phyloP scores from a whole-genome alignment of 345 rosid genomes.

The Eucalyptus grandis region DNA sequence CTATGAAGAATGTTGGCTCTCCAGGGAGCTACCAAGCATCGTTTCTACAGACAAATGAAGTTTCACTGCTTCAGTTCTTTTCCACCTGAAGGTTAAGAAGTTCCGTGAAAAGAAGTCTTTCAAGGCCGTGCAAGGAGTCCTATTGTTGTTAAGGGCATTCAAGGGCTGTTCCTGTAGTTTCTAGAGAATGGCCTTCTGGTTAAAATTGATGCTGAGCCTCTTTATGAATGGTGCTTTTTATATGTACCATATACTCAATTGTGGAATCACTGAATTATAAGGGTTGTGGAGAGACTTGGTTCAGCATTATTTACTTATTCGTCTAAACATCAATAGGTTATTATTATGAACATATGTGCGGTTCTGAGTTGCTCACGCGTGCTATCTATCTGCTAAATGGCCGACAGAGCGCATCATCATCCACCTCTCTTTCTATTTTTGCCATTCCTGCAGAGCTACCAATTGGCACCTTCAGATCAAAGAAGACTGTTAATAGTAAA shows the following conservation, averaged over 20 bases:
- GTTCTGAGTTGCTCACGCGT: neutral
- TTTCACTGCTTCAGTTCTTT: slow-evolving; percentile 40
- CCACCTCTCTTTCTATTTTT: neutral
- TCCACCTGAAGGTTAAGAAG: slow-evolving; percentile 26
- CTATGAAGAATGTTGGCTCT: slow-evolving; percentile 56
- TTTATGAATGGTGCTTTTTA: neutral
- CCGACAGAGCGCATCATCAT: accelerated
- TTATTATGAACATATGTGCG: neutral
- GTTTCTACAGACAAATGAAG: slow-evolving; percentile 27
- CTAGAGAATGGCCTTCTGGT: neutral
- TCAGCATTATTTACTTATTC: neutral
- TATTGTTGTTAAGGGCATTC: neutral
- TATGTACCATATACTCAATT: neutral
- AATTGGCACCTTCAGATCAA: neutral
- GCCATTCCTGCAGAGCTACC: neutral
- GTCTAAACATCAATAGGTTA: neutral
- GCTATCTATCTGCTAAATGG: neutral
- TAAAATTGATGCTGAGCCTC: neutral
- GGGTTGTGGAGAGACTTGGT: neutral
- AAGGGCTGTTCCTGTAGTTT: neutral
- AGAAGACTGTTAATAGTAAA: neutral
- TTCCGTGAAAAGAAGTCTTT: slow-evolving; percentile 52
- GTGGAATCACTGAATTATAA: neutral
- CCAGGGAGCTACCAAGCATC: slow-evolving; percentile 38
- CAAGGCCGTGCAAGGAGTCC: slow-evolving; percentile 7